These are phyloP conservation scores for Monosporascus sp. DNA, from an alignment of 2,329 filamentous ascomycete genomes.

Conservation along the genomic window DNA sequence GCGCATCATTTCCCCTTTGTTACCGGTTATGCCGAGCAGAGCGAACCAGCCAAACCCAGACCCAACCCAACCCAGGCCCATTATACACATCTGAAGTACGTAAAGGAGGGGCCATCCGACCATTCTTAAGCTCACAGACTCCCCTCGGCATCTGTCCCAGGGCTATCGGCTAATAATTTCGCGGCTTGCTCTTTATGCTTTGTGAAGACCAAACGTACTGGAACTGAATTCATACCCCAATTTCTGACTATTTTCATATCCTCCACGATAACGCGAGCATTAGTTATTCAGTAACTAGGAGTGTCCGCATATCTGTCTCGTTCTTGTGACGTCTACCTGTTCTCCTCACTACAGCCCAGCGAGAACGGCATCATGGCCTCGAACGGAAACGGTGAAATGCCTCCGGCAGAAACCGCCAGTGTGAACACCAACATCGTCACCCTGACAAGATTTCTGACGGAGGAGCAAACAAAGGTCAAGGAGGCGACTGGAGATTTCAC, in stretches of 20 bases:
- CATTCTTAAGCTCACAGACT: neutral
- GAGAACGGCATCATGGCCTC: slow-evolving; percentile 16
- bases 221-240: no score
- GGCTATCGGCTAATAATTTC: no score
- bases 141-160: neutral
- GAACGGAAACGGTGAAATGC: slow-evolving; percentile 17
- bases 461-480: slow-evolving; percentile 88
- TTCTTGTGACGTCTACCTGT: no score
- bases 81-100: no score
- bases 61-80: neutral
- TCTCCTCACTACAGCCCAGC: no score
- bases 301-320: no score
- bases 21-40: slow-evolving; percentile 7
- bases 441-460: slow-evolving; percentile 89
- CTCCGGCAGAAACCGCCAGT: slow-evolving; percentile 58
- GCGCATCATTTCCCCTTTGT: slow-evolving; percentile 6
- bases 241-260: no score
- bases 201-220: no score
- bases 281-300: no score
- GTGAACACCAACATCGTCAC: slow-evolving; percentile 97
- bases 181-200: no score
- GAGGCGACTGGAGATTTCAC: slow-evolving; percentile 98
- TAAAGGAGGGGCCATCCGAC: neutral
- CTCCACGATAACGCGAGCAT: no score
- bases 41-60: neutral